A percentile compares a stretch with the other conserved stretches of the same genome.
Conservation (phyloP, 2,329 filamentous ascomycete genomes). For the Epichloe scottii region DNA sequence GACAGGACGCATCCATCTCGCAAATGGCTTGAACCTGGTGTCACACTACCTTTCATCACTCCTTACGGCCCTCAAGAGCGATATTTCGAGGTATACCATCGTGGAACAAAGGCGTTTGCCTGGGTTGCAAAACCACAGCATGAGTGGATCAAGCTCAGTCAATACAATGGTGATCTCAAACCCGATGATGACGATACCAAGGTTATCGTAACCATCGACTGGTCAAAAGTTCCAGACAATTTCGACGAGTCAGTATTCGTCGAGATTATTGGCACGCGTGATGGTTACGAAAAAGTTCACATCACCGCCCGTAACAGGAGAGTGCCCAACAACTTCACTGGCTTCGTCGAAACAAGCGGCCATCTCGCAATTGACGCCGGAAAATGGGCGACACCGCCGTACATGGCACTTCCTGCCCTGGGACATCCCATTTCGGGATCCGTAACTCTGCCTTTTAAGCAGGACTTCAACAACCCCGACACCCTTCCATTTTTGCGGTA, state of each 20-base stretch:
- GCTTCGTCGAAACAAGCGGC: conserved; percentile 22
- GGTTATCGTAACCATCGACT: conserved; percentile 20
- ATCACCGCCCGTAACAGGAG: conserved; percentile 11
- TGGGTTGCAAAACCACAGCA: conserved; percentile 21
- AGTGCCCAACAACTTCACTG: conserved; percentile 20
- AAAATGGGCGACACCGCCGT: conserved; percentile 13
- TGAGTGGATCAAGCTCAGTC: conserved; percentile 18
- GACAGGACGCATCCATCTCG: conserved; percentile 33
- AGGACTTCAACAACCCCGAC: conserved; percentile 9
- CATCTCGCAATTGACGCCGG: conserved; percentile 22
- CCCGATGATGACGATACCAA: conserved; percentile 20
- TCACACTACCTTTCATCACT: conserved; percentile 19
- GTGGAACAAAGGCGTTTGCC: conserved; percentile 18
- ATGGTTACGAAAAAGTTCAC: conserved; percentile 25
- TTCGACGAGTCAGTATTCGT: conserved; percentile 29
- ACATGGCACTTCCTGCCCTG: conserved; percentile 18
- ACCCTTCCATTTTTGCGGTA: conserved; percentile 15
- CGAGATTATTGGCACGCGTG: conserved; percentile 22
- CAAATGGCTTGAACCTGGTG: conserved; percentile 17
- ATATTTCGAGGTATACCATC: conserved; percentile 24
- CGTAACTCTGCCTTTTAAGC: conserved; percentile 10
- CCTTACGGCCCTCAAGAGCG: conserved; percentile 19
- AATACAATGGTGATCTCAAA: conserved; percentile 16
- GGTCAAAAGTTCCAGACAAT: conserved; percentile 24
- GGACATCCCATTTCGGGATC: conserved; percentile 15